A percentile compares a stretch with the other conserved stretches of the same genome.
phyloP scores from a whole-genome alignment of 2,329 filamentous ascomycete genomes.

The Ophiostoma himal-ulmi region DNA sequence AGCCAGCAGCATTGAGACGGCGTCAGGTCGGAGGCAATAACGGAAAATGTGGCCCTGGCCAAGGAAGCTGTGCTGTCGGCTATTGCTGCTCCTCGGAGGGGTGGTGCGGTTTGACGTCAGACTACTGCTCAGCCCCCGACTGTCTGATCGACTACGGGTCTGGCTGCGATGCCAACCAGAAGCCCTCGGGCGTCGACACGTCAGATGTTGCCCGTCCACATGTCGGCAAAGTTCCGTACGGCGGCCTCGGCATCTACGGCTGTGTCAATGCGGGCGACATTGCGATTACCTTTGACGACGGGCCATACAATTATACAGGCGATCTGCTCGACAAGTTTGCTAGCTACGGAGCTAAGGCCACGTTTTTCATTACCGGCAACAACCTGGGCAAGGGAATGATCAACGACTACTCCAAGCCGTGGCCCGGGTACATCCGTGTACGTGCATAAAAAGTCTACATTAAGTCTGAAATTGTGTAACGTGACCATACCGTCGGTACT shows the following conservation, averaged over 20 bases:
- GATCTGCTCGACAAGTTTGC: slow-evolving; percentile 57
- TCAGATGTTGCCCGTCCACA: slow-evolving; percentile 44
- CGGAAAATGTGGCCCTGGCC: neutral
- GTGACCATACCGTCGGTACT: neutral
- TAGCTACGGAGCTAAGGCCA: slow-evolving; percentile 55
- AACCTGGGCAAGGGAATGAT: slow-evolving; percentile 47
- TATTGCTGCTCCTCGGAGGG: neutral
- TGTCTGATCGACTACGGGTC: slow-evolving; percentile 58
- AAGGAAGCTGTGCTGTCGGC: neutral
- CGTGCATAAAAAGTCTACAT: neutral
- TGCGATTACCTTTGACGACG: slow-evolving; percentile 63
- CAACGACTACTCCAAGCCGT: neutral
- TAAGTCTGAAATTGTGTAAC: neutral
- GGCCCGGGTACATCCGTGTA: neutral
- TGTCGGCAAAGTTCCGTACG: slow-evolving; percentile 49
- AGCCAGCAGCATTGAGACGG: neutral
- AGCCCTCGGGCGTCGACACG: slow-evolving; percentile 51
- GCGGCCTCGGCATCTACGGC: slow-evolving; percentile 50
- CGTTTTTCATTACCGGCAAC: slow-evolving; percentile 60
- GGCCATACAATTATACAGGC: slow-evolving; percentile 55
- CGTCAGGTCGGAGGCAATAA: neutral
- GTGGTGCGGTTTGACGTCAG: slow-evolving; percentile 47
- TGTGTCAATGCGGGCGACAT: slow-evolving; percentile 54
- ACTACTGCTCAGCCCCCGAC: slow-evolving; percentile 56
- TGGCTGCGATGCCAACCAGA: slow-evolving; percentile 54